phyloP scores from a whole-genome alignment of 768 basidiomycete genomes.

The Cytidiella melzeri region DNA sequence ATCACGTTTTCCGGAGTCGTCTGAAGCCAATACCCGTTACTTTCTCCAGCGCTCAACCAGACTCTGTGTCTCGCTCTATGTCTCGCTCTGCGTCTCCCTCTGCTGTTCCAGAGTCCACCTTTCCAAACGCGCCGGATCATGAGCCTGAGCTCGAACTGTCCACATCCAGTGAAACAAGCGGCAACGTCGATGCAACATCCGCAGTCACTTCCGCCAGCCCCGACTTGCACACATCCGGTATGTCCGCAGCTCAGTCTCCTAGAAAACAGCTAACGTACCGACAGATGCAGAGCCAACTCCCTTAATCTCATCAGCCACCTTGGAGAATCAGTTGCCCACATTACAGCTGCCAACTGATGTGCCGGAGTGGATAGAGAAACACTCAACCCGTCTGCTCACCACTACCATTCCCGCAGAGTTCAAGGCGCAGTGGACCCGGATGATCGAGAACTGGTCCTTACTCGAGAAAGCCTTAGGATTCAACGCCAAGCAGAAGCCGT shows the following conservation, averaged over 20 bases:
- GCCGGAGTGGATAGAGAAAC: neutral
- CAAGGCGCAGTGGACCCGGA: neutral
- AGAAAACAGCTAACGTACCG: no score
- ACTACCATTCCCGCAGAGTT: neutral
- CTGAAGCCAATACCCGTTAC: neutral
- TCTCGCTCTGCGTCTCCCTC: no score
- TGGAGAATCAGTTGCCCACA: no score
- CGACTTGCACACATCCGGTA: neutral
- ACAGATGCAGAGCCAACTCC: no score
- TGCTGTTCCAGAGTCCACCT: neutral
- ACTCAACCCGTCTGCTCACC: neutral
- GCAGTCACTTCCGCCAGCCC: neutral
- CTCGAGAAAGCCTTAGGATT: neutral
- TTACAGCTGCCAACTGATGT: neutral
- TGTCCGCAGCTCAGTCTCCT: no score
- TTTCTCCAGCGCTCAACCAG: neutral
- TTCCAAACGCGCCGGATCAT: neutral
- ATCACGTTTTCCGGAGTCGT: no score
- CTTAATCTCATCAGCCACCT: no score
- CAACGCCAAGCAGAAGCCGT: neutral
- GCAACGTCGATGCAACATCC: neutral
- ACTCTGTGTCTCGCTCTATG: neutral
- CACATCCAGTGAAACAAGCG: neutral
- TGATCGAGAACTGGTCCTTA: neutral
- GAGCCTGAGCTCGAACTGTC: no score